Conservation (phyloP, 164 flowering plant species). For the Paratinospora sagittata region DNA sequence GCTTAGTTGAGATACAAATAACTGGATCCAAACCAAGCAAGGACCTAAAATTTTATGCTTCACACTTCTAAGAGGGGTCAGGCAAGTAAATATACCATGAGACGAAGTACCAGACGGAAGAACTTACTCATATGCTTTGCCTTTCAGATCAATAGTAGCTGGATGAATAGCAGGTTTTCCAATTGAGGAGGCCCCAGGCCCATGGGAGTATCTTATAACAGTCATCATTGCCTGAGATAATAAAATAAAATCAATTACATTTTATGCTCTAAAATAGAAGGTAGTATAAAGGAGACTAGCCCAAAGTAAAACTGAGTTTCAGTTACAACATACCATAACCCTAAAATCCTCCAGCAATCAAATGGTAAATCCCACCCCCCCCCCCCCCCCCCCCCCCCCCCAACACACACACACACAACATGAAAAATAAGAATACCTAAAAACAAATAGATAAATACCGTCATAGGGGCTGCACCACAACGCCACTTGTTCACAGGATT, state of each 20-base stretch:
- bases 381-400: no score
- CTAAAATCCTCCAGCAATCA: neutral
- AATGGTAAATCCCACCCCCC: neutral
- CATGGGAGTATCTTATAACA: conserved; percentile 72
- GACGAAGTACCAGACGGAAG: neutral
- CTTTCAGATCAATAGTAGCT: conserved; percentile 82
- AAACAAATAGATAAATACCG: conserved; percentile 35
- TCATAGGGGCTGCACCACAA: conserved; percentile 95
- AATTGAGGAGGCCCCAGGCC: conserved; percentile 52
- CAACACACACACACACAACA: no score
- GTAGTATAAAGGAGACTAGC: neutral
- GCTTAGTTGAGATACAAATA: no score
- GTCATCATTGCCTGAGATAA: conserved; percentile 91
- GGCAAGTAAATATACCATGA: neutral
- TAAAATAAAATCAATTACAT: neutral
- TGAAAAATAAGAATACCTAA: neutral
- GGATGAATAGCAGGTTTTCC: conserved; percentile 94
- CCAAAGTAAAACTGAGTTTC: neutral
- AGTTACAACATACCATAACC: neutral
- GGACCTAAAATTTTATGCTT: neutral
- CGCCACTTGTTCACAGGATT: conserved; percentile 92
- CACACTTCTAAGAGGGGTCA: neutral
- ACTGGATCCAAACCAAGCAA: no score
- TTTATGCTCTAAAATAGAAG: neutral
- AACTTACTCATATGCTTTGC: conserved; percentile 91